These are phyloP conservation scores for Puccinia polysora DNA, from an alignment of 1,284 basidiomycete species.

Conservation along the genomic window DNA sequence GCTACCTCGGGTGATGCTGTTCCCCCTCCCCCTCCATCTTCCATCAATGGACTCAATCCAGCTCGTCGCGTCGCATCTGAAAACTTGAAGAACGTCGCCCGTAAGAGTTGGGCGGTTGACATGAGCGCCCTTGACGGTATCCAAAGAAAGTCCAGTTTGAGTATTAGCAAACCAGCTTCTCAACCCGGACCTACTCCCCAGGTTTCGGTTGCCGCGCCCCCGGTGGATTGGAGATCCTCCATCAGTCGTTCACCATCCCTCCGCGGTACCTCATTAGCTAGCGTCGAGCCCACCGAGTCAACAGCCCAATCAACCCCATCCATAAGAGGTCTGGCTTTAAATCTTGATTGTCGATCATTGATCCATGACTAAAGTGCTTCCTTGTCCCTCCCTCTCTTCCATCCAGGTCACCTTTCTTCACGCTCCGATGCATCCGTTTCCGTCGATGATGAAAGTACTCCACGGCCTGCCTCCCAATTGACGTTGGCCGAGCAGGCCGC, in stretches of 20 bases:
- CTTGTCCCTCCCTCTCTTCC: background rate
- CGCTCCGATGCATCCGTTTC: background rate
- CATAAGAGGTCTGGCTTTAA: background rate
- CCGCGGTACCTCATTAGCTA: slow-evolving; percentile 17
- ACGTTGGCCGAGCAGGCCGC: slow-evolving; percentile 44
- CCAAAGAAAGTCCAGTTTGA: slow-evolving; percentile 6
- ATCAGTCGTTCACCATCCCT: slow-evolving; percentile 17
- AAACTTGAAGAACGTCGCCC: background rate
- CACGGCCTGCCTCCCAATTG: background rate
- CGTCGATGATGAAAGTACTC: background rate
- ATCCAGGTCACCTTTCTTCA: background rate
- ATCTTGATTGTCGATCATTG: too few species aligned
- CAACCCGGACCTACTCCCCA: slow-evolving; percentile 8
- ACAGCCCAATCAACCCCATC: background rate
- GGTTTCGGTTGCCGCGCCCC: slow-evolving; percentile 23
- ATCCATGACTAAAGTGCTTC: too few species aligned
- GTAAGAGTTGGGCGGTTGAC: slow-evolving; percentile 36
- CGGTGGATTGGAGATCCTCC: slow-evolving; percentile 24
- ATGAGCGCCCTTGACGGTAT: slow-evolving; percentile 37
- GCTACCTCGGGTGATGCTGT: background rate
- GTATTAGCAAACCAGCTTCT: slow-evolving; percentile 5
- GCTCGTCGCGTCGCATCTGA: slow-evolving; percentile 29
- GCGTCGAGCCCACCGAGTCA: background rate
- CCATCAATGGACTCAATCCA: background rate
- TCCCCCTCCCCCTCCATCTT: slow-evolving; percentile 8